A percentile compares a stretch with the other conserved stretches of the same genome.
Evolutionary conservation across 441 rosid genomes (phyloP).

Genomic region (Adansonia gregorii): DNA sequence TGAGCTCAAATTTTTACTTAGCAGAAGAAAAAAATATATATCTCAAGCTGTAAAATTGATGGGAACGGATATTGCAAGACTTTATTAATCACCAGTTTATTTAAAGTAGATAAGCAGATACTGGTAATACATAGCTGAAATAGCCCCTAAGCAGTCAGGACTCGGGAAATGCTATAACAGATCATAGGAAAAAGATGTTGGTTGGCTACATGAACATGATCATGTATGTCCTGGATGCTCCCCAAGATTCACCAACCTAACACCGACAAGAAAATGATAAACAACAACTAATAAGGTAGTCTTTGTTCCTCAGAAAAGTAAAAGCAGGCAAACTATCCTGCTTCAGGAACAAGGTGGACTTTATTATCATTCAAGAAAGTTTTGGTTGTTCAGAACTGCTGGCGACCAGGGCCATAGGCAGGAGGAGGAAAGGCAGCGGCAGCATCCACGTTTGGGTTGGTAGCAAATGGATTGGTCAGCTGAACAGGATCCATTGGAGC

Average conservation of each 20-base stretch:
- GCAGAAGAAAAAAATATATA: neutral
- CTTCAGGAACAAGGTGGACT: neutral
- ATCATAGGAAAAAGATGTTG: neutral
- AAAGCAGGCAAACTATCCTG: neutral
- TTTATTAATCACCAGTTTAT: neutral
- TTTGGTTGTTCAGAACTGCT: neutral
- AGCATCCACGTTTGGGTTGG: neutral
- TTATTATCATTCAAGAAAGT: neutral
- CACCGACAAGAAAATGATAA: neutral
- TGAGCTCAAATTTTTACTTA: neutral
- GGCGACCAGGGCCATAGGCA: neutral
- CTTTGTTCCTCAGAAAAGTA: neutral
- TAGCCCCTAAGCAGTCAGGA: neutral
- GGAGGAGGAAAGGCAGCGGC: neutral
- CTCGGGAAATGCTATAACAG: neutral
- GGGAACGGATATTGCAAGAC: neutral
- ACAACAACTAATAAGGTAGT: neutral
- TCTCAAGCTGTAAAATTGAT: neutral
- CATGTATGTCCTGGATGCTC: neutral
- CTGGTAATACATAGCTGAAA: neutral
- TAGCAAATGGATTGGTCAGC: neutral
- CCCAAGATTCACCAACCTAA: neutral
- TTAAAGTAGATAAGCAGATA: too few species aligned
- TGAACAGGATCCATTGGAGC: slow-evolving; percentile 16
- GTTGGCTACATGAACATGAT: slow-evolving; percentile 1